Evolutionary conservation across 306 rosid genomes (phyloP).

Genomic region (Cercis canadensis): DNA sequence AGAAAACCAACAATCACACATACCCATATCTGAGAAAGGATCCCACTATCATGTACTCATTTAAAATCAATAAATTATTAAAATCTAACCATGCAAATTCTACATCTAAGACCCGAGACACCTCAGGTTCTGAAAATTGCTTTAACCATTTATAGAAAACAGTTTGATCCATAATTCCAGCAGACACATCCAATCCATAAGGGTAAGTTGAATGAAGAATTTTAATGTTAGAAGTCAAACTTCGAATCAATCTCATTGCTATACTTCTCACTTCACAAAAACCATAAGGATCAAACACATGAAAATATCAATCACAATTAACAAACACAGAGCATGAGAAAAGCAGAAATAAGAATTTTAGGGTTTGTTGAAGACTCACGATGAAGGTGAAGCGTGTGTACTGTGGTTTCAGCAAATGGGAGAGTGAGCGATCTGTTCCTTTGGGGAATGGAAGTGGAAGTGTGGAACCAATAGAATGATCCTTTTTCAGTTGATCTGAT

Average conservation of each 20-base stretch:
- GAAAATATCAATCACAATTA: background rate
- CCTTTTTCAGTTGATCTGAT: conserved; percentile 22
- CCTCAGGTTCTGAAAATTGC: background rate
- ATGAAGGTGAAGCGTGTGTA: background rate
- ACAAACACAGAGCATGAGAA: background rate
- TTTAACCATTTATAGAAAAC: too few species aligned
- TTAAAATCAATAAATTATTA: background rate
- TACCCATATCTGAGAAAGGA: conserved; percentile 9
- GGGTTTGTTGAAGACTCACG: conserved; percentile 35
- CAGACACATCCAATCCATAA: conserved; percentile 9
- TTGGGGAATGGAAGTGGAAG: too few species aligned
- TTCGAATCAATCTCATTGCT: conserved; percentile 3
- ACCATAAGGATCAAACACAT: conserved; percentile 1
- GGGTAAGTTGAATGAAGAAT: background rate
- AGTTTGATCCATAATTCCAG: too few species aligned
- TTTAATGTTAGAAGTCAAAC: background rate
- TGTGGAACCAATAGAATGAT: background rate
- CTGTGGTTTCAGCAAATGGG: conserved; percentile 14
- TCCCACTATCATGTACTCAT: too few species aligned
- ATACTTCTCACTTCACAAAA: background rate
- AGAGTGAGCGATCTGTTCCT: background rate
- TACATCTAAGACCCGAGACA: background rate
- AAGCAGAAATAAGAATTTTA: conserved; percentile 13
- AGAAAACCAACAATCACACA: conserved; percentile 1
- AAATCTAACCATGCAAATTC: conserved; percentile 34